Conservation (phyloP, 129 eudicot species). For the Glebionis coronaria region DNA sequence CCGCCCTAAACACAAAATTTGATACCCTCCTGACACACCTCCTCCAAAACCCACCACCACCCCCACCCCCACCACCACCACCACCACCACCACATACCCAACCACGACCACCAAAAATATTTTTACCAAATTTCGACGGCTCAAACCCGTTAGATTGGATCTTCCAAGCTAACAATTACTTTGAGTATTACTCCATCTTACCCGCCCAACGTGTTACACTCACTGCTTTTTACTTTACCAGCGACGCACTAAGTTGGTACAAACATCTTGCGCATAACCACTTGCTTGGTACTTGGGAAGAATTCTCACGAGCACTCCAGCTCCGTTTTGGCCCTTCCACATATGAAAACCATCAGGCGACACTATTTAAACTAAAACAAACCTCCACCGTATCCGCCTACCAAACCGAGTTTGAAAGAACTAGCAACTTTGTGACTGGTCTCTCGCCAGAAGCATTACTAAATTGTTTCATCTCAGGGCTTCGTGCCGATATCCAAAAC, state of each 20-base stretch:
- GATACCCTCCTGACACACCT: too few species aligned
- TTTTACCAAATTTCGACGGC: neutral
- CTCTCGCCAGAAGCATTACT: neutral
- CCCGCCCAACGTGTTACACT: neutral
- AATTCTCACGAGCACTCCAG: neutral
- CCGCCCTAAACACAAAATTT: too few species aligned
- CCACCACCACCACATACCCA: neutral
- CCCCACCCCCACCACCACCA: neutral
- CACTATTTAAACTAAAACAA: neutral
- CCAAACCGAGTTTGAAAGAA: neutral
- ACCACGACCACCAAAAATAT: neutral
- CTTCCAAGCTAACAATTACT: neutral
- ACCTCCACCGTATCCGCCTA: neutral
- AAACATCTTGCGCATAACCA: too few species aligned
- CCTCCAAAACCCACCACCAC: too few species aligned
- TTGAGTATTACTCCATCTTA: neutral
- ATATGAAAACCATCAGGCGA: neutral
- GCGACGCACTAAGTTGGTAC: too few species aligned
- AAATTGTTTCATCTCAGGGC: neutral
- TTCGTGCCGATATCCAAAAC: neutral
- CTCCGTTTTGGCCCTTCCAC: neutral
- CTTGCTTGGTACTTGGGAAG: neutral
- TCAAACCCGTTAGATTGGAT: neutral
- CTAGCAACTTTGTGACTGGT: neutral
- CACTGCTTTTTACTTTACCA: too few species aligned